Percentiles rank a stretch among this genome's conserved stretches.
Conservation (phyloP, 140 eudicot species). For the Senecio squalidus region DNA sequence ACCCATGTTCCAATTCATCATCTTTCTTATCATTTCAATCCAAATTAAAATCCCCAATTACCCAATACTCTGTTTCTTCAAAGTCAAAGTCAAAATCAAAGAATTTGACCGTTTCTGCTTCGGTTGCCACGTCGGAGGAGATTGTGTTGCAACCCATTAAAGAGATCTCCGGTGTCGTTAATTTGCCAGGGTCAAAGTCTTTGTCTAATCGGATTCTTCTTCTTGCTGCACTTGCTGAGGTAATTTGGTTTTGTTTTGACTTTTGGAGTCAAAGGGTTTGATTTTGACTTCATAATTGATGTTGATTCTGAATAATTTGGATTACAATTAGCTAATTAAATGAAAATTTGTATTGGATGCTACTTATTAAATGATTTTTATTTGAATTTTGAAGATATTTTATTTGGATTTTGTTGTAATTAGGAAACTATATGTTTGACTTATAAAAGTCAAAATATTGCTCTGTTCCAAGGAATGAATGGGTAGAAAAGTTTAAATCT, state of each 20-base stretch:
- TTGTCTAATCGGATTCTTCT: slow-evolving; percentile 84
- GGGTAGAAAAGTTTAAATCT: background rate
- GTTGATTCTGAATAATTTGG: background rate
- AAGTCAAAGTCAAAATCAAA: background rate
- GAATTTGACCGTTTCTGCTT: slow-evolving; percentile 36
- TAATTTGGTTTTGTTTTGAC: slow-evolving; percentile 5
- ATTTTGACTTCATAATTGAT: background rate
- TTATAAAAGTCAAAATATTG: background rate
- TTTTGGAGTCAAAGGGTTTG: background rate
- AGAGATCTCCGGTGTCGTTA: slow-evolving; percentile 75
- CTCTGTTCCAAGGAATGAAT: background rate
- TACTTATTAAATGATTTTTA: background rate
- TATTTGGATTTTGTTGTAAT: background rate
- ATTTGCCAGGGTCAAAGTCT: slow-evolving; percentile 88
- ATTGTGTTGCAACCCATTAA: slow-evolving; percentile 82
- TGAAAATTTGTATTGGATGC: background rate
- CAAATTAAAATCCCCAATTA: slow-evolving; percentile 10
- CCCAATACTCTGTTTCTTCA: slow-evolving; percentile 13
- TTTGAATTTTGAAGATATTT: background rate
- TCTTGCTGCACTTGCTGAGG: slow-evolving; percentile 89
- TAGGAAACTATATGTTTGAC: background rate
- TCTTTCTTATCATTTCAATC: slow-evolving; percentile 29
- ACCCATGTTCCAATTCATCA: slow-evolving; percentile 13
- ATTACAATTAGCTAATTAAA: background rate
- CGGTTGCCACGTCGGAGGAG: slow-evolving; percentile 66